These are phyloP conservation scores for Bruguiera parviflora DNA, from an alignment of 345 rosid species.

Conservation along the genomic window DNA sequence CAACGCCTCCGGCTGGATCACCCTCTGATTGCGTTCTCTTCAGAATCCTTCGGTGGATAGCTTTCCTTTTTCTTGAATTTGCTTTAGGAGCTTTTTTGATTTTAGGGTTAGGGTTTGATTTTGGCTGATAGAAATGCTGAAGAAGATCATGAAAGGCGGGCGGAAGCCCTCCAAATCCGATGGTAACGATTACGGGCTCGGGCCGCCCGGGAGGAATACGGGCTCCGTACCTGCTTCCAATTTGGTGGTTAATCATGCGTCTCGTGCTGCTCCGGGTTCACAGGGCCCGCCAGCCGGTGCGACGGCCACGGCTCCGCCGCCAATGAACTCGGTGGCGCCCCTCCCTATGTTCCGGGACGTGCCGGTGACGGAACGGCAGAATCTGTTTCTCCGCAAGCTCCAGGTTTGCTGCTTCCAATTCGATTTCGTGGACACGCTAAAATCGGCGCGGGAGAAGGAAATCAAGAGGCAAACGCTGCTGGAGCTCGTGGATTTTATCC, in stretches of 20 bases:
- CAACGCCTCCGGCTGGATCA: background rate
- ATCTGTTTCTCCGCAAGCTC: constrained; percentile 58
- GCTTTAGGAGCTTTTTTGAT: background rate
- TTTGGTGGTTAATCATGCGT: constrained; percentile 68
- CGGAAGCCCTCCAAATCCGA: constrained; percentile 70
- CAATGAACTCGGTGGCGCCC: constrained; percentile 59
- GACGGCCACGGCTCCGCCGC: constrained; percentile 34
- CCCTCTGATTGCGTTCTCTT: background rate
- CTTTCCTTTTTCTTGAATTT: too few species aligned
- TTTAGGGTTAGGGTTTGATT: constrained; percentile 27
- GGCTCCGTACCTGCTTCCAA: constrained; percentile 39
- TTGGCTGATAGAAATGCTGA: constrained; percentile 46
- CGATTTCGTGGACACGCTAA: constrained; percentile 57
- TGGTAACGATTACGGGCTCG: constrained; percentile 43
- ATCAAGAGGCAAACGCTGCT: constrained; percentile 71
- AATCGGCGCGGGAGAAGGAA: constrained; percentile 69
- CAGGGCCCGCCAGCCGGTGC: constrained; percentile 22
- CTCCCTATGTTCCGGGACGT: constrained; percentile 67
- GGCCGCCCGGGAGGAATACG: constrained; percentile 31
- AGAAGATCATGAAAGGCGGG: constrained; percentile 80
- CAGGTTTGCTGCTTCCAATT: constrained; percentile 81
- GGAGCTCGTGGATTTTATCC: constrained; percentile 77
- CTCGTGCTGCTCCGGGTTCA: constrained; percentile 35
- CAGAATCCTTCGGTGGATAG: too few species aligned
- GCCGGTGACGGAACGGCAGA: constrained; percentile 58